These are phyloP conservation scores for Isoetes taiwanensis DNA, from an alignment of 75 land plant genomes.

Conservation along the genomic window DNA sequence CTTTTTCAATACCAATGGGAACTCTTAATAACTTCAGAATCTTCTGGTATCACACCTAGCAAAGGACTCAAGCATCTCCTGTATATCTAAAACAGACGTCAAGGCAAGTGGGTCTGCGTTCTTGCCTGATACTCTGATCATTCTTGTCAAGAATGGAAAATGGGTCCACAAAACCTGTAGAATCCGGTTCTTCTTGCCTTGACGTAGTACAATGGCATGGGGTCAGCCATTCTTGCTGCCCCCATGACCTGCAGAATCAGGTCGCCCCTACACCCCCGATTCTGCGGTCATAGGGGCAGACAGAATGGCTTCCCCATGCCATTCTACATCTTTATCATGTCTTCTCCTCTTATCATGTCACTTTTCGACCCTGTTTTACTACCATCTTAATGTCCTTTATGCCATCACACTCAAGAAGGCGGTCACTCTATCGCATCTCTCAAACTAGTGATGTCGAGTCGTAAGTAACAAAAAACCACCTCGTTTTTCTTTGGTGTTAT, in stretches of 20 bases:
- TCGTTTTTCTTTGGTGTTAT: constrained; percentile 3
- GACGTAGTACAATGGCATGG: too few species aligned
- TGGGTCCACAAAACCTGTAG: too few species aligned
- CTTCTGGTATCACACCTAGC: not conserved
- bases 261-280: constrained; percentile 4
- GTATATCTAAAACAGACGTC: not conserved
- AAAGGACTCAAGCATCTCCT: constrained; percentile 3
- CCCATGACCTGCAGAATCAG: not conserved
- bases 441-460: constrained; percentile 2
- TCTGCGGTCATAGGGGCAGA: too few species aligned
- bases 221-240: too few species aligned
- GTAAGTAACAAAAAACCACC: not conserved
- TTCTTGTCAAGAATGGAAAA: too few species aligned
- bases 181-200: too few species aligned
- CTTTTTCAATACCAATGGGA: not conserved
- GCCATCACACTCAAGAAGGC: constrained; percentile 1
- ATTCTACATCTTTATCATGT: too few species aligned
- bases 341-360: constrained; percentile 91
- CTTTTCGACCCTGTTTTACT: constrained; percentile 21
- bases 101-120: too few species aligned
- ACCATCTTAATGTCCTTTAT: constrained; percentile 5
- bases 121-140: too few species aligned
- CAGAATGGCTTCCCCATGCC: too few species aligned
- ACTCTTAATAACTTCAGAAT: not conserved
- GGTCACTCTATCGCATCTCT: constrained; percentile 1